Evolutionary conservation across 177 flowering plant genomes (phyloP), one percentile per base, ranked within the genome.

Genomic region (Vitis hybrid): DNA sequence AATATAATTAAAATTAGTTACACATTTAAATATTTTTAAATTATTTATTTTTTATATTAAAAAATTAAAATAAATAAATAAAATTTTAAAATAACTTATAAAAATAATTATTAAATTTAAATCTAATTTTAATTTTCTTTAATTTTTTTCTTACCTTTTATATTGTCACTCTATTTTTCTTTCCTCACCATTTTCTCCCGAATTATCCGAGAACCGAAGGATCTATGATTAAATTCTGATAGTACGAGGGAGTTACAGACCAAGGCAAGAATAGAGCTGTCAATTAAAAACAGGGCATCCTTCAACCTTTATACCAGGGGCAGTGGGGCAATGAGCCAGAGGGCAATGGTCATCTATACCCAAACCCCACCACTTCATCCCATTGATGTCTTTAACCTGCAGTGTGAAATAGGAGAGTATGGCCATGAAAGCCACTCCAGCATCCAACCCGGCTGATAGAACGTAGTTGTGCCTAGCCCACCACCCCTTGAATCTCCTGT

Each of bases 351-450:
- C 91, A 48, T 59, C 78, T 3, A 70, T 2, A 1, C 70, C 73
- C 65, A 75, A 31, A 2, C 90, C 89, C 93, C 93, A 87, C 91
- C 91, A 87, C 0, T 18, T 26, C 12, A 72, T 33, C 9, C 89
- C 87, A 66, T 69, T 49, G 6, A 81, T 75, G 4, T 77, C 82
- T 5, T 63, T 66, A 6, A 45, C 12, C 49, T 81, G 83, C n/a
- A 87, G 52, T 2, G 82, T 65, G 52, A 85, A 83, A 65, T 81
- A 86, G 45, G 60, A 19, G 1, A 87, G 60, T 0, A 83, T 68
- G 0, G 75, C 86, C 89, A 85, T 79, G 74, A 85, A 86, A 1
- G 90, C 86, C 5, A 85, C 79, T 8, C 88, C 88, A 6, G 86
- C 88, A 62, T 85, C 90, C 3, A 86, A 55, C 1, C 76, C 86